A percentile compares a stretch with the other conserved stretches of the same genome.
Conservation (phyloP, 2,329 filamentous ascomycete species). For the Paraconiothyrium brasiliense region DNA sequence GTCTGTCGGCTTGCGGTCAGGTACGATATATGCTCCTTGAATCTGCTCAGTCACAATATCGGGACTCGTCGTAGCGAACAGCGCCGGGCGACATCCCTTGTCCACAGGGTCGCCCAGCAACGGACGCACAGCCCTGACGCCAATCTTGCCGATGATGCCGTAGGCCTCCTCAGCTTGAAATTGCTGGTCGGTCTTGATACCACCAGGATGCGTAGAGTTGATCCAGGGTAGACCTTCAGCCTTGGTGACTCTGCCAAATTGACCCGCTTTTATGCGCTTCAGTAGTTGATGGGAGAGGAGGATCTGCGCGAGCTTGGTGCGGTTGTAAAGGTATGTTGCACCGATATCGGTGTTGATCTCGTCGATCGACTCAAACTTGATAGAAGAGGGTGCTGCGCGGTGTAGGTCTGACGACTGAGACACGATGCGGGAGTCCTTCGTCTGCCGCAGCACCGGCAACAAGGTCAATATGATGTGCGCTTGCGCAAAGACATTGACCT, state of each 20-base stretch:
- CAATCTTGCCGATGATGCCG: constrained; percentile 57
- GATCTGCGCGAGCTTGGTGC: constrained; percentile 61
- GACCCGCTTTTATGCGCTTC: constrained; percentile 44
- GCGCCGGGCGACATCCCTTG: constrained; percentile 57
- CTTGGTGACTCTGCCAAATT: constrained; percentile 43
- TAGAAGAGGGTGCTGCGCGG: constrained; percentile 48
- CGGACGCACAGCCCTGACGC: constrained; percentile 54
- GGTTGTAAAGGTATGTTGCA: constrained; percentile 58
- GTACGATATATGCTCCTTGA: constrained; percentile 60
- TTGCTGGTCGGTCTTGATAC: constrained; percentile 58
- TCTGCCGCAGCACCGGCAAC: constrained; percentile 57
- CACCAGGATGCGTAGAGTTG: constrained; percentile 62
- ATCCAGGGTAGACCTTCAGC: constrained; percentile 55
- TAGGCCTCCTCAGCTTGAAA: constrained; percentile 62
- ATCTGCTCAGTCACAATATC: constrained; percentile 56
- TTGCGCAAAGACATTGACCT: constrained; percentile 62
- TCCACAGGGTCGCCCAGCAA: constrained; percentile 62
- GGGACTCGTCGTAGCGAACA: constrained; percentile 59
- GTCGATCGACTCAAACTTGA: constrained; percentile 54
- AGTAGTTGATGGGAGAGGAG: constrained; percentile 57
- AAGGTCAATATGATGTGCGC: constrained; percentile 59
- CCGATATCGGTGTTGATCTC: constrained; percentile 63
- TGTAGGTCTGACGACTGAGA: constrained; percentile 62
- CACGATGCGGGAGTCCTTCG: constrained; percentile 58
- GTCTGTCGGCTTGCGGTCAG: constrained; percentile 58